phyloP scores from a whole-genome alignment of 768 basidiomycete species.

The Lactarius hatsudake region DNA sequence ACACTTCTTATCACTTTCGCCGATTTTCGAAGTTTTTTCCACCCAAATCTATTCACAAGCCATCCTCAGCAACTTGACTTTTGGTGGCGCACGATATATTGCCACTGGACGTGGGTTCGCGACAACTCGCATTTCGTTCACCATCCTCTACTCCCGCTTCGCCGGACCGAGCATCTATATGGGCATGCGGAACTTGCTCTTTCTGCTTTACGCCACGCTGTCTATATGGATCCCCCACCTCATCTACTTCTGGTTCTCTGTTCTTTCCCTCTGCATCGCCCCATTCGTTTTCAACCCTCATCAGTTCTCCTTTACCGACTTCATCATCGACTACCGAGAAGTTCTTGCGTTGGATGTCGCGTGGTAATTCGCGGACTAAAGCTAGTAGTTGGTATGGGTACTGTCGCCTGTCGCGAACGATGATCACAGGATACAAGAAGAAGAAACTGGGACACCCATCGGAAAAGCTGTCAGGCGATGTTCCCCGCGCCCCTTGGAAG shows the following conservation, averaged over 20 bases:
- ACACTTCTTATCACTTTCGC: slow-evolving; percentile 95
- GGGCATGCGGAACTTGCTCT: slow-evolving; percentile 89
- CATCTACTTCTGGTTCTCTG: slow-evolving; percentile 99
- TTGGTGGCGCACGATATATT: slow-evolving; percentile 98
- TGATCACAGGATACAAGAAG: slow-evolving; percentile 99
- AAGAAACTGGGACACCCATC: slow-evolving; percentile 97
- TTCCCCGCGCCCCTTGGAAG: slow-evolving; percentile 87
- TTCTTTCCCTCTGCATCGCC: slow-evolving; percentile 90
- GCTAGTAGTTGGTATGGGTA: slow-evolving; percentile 99
- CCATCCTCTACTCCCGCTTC: slow-evolving; percentile 96
- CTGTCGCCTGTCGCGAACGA: slow-evolving; percentile 93
- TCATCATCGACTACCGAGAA: slow-evolving; percentile 98
- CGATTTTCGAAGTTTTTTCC: slow-evolving; percentile 97
- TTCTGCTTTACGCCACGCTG: slow-evolving; percentile 89
- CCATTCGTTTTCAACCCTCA: slow-evolving; percentile 99
- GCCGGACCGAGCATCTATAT: slow-evolving; percentile 99
- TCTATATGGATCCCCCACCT: slow-evolving; percentile 91
- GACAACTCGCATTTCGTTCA: slow-evolving; percentile 93
- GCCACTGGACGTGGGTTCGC: slow-evolving; percentile 99
- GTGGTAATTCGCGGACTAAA: slow-evolving; percentile 94
- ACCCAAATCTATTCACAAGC: slow-evolving; percentile 98
- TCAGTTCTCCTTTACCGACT: slow-evolving; percentile 96
- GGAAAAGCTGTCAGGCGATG: slow-evolving; percentile 93
- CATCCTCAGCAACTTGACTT: slow-evolving; percentile 93
- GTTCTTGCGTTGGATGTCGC: slow-evolving; percentile 99